Evolutionary conservation across 495 filamentous ascomycete genomes (phyloP), one percentile per base, ranked within the genome.

Genomic region (Bacidia gigantensis): DNA sequence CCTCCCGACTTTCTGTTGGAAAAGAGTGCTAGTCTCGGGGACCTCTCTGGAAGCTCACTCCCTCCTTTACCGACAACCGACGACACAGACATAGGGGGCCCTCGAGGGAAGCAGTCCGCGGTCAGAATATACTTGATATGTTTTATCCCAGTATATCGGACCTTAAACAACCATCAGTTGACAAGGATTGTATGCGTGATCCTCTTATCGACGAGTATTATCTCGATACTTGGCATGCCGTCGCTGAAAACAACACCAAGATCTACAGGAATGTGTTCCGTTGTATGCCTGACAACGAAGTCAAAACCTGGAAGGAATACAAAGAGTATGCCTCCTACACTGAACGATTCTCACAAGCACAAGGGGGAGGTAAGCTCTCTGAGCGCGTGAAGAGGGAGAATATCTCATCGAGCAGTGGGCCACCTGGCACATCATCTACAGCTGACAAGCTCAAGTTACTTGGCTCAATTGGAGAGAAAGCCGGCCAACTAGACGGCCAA

Each of bases 241-340:
- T 89, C 41, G 92, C 92, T 5, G 82, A 85, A 46, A 96, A 96
- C 67, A 98, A 98, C 64, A 96, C 92, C 3, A 84, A 86, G 54
- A 75, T 98, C 26, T 98, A 82, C 69, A 82, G 93, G 22, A 79
- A 83, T 51, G 93, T 98, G 11, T 98, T 98, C 72, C 81, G 93
- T 44, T 95, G 88, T 66, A 90, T 90, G 86, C 92, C 92, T 1
- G 92, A 98, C 62, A 94, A 78, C 50, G 87, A 96, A 59, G 93
- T 93, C 56, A 84, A 82, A 56, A 86, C 79, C 47, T 98, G 93
- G 93, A 83, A 84, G 58, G 86, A 93, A 56, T 98, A 97, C 69
- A 89, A 87, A 60, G 84, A 94, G 52, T 95, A 83, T 62, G 70
- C 78, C 45, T 76, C 82, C 3, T 97, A 94, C 62, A 77, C 76